Base-by-base conservation (phyloP, 2,329 filamentous ascomycete species). In the Westerdykella aurantiaca region DNA sequence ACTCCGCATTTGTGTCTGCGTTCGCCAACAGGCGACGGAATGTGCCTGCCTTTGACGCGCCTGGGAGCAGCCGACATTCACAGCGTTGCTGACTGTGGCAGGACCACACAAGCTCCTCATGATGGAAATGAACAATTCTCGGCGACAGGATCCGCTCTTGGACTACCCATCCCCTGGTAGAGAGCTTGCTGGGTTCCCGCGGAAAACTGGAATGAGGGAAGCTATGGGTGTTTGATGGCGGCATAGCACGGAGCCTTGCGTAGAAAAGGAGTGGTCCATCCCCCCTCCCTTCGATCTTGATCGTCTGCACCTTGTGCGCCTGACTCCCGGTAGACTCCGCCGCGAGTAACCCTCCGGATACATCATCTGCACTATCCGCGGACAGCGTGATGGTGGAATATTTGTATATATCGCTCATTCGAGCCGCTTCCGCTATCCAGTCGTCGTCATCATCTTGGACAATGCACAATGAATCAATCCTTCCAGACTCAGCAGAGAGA, bases 361-460 rank as follows among this genome's bases (percentile, higher is more conserved):
- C 31, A 6, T 33, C 31, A 13, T 33, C 31, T 14, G 31, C 31
- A 33, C 31, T 6, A 33, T 33, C 31, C 31, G 41, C 41, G 16
- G 41, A 29, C 12, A 43, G 37, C 14, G 41, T 43, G 5, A 43
- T 10, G 17, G 14, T 16, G 4, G 41, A 5, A 31, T 43, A 21
- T 13, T 39, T 9, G 25, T 43, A 43, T 3, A 43, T 34, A 14
- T 21, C 9, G 10, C 14, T 34, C 0, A 77, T 39, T 16, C 60
- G 18, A 16, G 35, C 34, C 12, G 41, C 17, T 33, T 65, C 16
- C 66, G 67, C 4, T 70, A 47, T 1, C 76, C 68, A 39, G 62
- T 69, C 0, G 71, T 61, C 10, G 63, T 67, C 47, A 73, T 74
- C 2, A 21, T 43, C 35, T 34, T 43, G 41, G 17, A 42, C 16